These are phyloP conservation scores for Daldinia decipiens DNA, from an alignment of 495 filamentous ascomycete genomes.

Conservation along the genomic window DNA sequence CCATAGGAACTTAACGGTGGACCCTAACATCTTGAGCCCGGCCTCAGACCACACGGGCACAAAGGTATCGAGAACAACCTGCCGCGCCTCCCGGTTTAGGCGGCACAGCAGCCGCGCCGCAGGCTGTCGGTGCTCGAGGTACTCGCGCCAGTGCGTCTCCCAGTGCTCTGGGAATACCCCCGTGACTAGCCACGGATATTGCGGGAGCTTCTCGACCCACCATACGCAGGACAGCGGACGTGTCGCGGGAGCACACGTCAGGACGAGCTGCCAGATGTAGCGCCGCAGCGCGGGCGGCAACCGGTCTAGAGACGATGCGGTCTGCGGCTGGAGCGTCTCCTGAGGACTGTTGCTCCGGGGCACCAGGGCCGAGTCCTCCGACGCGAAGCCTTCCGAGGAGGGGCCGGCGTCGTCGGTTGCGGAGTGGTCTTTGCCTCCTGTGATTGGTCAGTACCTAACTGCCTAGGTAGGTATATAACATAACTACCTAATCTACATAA, in stretches of 20 bases:
- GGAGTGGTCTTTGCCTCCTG: not conserved
- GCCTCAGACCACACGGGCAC: conserved; percentile 20
- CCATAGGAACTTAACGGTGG: conserved; percentile 16
- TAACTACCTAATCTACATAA: too few species aligned
- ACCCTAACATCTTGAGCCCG: conserved; percentile 9
- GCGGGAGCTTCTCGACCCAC: not conserved
- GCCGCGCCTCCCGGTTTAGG: conserved; percentile 23
- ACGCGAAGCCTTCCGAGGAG: not conserved
- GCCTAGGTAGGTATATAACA: too few species aligned
- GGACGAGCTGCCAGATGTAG: conserved; percentile 13
- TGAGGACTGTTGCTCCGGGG: not conserved
- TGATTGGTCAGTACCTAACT: not conserved
- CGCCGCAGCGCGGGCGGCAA: conserved; percentile 11
- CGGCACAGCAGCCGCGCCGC: not conserved
- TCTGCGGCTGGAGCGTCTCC: not conserved
- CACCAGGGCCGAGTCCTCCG: not conserved
- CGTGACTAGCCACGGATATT: not conserved
- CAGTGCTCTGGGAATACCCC: conserved; percentile 12
- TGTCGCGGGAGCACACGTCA: not conserved
- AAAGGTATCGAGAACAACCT: conserved; percentile 14
- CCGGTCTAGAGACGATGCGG: not conserved
- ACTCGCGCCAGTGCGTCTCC: conserved; percentile 1
- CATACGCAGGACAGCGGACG: conserved; percentile 5
- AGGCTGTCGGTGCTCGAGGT: conserved; percentile 10
- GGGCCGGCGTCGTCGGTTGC: not conserved